These are phyloP conservation scores for Yarrowia bubula DNA, from an alignment of 805 yeast genomes.

Conservation along the genomic window DNA sequence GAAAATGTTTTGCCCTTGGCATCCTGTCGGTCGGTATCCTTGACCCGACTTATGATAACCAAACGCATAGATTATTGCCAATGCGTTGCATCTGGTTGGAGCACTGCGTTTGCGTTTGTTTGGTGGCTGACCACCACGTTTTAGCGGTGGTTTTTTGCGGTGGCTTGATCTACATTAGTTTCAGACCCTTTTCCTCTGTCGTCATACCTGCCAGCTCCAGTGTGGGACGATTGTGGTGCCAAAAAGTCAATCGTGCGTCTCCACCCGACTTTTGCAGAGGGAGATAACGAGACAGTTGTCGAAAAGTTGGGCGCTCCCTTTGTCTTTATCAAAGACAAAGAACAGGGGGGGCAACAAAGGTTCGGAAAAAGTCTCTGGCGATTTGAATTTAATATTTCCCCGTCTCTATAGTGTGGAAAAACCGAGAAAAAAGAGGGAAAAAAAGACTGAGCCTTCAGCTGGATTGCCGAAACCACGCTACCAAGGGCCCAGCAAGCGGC, in stretches of 20 bases:
- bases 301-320: conserved; percentile 7
- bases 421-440: not conserved
- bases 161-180: conserved; percentile 15
- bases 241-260: conserved; percentile 17
- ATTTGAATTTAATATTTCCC: not conserved
- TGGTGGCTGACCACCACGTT: not conserved
- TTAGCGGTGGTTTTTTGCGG: not conserved
- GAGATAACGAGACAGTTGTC: not conserved
- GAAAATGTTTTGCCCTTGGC: too few relatives aligned
- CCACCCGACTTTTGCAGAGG: not conserved
- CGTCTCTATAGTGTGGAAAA: conserved; percentile 1
- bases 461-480: not conserved
- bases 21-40: too few relatives aligned
- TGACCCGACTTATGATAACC: too few relatives aligned
- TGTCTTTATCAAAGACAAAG: not conserved
- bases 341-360: not conserved
- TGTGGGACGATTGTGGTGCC: conserved; percentile 12
- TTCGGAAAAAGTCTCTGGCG: not conserved
- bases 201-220: not conserved
- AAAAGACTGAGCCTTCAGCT: not conserved
- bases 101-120: not conserved
- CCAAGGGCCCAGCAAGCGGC: not conserved
- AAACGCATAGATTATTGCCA: too few relatives aligned
- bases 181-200: not conserved
- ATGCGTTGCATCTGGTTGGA: too few relatives aligned